Conservation (phyloP, 2,329 filamentous ascomycete genomes). For the Madurella fahalii region DNA sequence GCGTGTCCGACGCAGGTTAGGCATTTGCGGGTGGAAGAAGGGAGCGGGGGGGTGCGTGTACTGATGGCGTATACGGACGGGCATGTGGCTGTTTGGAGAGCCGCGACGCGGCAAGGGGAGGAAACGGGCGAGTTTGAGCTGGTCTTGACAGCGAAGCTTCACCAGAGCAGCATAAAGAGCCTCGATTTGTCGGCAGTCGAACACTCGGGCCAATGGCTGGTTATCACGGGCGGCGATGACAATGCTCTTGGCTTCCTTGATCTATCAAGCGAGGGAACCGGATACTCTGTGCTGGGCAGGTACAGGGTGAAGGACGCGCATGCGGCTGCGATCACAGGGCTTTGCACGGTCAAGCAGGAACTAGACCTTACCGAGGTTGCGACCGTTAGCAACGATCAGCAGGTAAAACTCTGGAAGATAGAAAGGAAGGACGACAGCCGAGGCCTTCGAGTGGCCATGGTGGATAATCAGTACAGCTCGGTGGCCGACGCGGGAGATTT, state of each 20-base stretch:
- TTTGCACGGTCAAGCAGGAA: constrained; percentile 35
- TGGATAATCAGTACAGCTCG: constrained; percentile 53
- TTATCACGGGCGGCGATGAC: constrained; percentile 84
- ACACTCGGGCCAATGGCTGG: constrained; percentile 33
- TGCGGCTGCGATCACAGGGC: constrained; percentile 65
- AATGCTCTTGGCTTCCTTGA: constrained; percentile 64
- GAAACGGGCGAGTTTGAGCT: constrained; percentile 25
- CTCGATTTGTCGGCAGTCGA: constrained; percentile 41
- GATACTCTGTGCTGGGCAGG: constrained; percentile 25
- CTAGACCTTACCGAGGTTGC: constrained; percentile 32
- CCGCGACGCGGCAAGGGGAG: not conserved
- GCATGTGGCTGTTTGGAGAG: constrained; percentile 57
- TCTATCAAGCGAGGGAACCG: constrained; percentile 34
- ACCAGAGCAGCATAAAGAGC: constrained; percentile 78
- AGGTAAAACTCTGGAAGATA: constrained; percentile 52
- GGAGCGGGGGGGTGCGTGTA: constrained; percentile 35
- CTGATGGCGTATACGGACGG: constrained; percentile 81
- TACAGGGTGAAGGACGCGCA: constrained; percentile 55
- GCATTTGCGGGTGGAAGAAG: constrained; percentile 34
- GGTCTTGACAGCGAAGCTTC: constrained; percentile 46
- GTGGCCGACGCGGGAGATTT: constrained; percentile 57
- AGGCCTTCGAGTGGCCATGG: constrained; percentile 34
- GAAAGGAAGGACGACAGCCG: not conserved
- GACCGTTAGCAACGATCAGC: constrained; percentile 58
- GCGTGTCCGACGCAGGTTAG: constrained; percentile 69